A percentile compares a stretch with the other conserved stretches of the same genome.
Evolutionary conservation across 345 rosid genomes (phyloP).

Genomic region (Noccaea caerulescens): DNA sequence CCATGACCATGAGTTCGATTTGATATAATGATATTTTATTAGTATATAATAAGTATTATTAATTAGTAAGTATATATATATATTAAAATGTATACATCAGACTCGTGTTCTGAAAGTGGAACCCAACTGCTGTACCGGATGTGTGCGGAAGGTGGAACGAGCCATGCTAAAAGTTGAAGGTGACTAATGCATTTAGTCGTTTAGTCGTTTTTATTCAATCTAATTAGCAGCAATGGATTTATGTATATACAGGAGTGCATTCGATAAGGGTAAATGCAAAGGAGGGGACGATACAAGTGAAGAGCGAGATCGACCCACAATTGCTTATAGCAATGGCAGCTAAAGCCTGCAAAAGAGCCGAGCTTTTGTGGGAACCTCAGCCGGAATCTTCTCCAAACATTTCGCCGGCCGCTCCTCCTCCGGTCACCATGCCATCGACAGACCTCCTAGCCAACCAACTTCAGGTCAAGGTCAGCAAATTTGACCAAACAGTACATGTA

Average conservation of each 20-base stretch:
- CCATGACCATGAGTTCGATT: not conserved
- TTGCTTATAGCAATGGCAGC: constrained; percentile 21
- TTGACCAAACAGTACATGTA: constrained; percentile 18
- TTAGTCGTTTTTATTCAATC: not conserved
- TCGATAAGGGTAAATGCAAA: constrained; percentile 23
- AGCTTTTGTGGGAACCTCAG: constrained; percentile 26
- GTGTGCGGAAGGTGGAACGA: constrained; percentile 20
- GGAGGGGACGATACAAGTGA: constrained; percentile 28
- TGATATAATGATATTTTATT: no score
- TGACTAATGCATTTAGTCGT: not conserved
- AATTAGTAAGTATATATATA: not conserved
- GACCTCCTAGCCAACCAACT: not conserved
- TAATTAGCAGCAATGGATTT: not conserved
- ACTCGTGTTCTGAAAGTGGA: constrained; percentile 27
- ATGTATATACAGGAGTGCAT: constrained; percentile 19
- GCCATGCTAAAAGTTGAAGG: constrained; percentile 29
- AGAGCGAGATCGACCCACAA: constrained; percentile 19
- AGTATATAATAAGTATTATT: no score
- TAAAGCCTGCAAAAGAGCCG: constrained; percentile 16
- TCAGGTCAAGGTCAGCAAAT: constrained; percentile 12
- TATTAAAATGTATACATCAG: not conserved
- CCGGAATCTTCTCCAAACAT: not conserved
- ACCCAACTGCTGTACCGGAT: constrained; percentile 9
- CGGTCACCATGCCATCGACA: not conserved
- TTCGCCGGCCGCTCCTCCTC: not conserved